phyloP scores from a whole-genome alignment of 148 eudicot genomes.

The Chenopodium formosanum region DNA sequence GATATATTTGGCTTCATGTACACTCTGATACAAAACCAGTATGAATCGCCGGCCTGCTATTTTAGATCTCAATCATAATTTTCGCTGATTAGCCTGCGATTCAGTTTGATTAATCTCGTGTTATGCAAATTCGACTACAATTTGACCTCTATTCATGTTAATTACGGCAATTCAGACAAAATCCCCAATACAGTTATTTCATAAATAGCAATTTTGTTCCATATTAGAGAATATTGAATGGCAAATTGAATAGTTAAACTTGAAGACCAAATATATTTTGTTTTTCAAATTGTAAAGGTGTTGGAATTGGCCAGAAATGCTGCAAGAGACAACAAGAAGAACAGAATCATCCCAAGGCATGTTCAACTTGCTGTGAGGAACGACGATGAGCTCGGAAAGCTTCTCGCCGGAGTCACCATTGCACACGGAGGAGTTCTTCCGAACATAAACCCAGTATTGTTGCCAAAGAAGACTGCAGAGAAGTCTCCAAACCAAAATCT shows the following conservation, averaged over 20 bases:
- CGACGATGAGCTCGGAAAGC: slow-evolving; percentile 7
- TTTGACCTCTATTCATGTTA: no score
- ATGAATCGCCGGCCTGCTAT: no score
- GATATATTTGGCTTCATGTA: no score
- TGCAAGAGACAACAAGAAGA: slow-evolving; percentile 16
- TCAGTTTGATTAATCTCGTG: background rate
- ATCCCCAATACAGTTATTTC: no score
- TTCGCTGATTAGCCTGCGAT: background rate
- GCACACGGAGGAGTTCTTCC: slow-evolving; percentile 17
- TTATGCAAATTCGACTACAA: no score
- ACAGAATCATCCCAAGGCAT: slow-evolving; percentile 19
- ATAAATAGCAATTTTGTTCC: no score
- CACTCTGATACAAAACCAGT: no score
- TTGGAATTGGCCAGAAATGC: slow-evolving; percentile 12
- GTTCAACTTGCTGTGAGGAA: slow-evolving; percentile 8
- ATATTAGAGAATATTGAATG: no score
- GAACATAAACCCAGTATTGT: background rate
- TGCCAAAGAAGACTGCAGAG: slow-evolving; percentile 9
- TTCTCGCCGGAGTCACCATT: slow-evolving; percentile 3
- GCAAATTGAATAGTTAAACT: no score
- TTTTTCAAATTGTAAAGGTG: background rate
- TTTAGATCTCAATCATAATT: background rate
- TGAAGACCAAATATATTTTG: background rate
- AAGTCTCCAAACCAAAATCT: background rate
- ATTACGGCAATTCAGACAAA: no score